Conservation (phyloP, 2,329 filamentous ascomycete genomes). For the Plectosphaerella sp. region DNA sequence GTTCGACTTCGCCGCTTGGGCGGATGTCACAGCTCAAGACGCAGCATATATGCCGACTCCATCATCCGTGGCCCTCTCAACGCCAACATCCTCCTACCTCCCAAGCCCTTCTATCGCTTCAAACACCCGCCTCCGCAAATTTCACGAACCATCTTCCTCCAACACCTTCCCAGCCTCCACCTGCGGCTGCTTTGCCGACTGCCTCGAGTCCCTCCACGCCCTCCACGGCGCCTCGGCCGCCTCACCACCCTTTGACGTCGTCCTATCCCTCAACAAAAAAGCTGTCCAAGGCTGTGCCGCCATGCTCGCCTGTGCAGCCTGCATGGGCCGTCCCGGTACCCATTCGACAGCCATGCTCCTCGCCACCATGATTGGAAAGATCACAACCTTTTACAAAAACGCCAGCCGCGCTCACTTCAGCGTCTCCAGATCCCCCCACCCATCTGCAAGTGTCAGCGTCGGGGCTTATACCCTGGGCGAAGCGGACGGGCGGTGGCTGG, state of each 20-base stretch:
- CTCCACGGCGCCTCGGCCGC: conserved; percentile 34
- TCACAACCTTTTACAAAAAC: conserved; percentile 40
- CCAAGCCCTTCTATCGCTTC: conserved; percentile 34
- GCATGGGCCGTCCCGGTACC: conserved; percentile 36
- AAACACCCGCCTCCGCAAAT: conserved; percentile 21
- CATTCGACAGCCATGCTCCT: conserved; percentile 44
- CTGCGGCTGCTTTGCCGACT: conserved; percentile 42
- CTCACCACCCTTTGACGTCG: conserved; percentile 22
- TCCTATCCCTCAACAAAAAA: conserved; percentile 40
- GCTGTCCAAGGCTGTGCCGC: conserved; percentile 43
- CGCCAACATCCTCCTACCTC: conserved; percentile 30
- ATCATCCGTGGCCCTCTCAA: conserved; percentile 26
- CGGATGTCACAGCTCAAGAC: conserved; percentile 21
- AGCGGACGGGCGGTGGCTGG: conserved; percentile 41
- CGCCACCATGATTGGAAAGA: conserved; percentile 43
- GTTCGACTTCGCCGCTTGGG: conserved; percentile 21
- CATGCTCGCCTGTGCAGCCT: conserved; percentile 40
- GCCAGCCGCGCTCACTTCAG: conserved; percentile 33
- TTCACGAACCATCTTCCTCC: conserved; percentile 16
- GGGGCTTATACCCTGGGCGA: conserved; percentile 39
- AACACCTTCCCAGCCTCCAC: conserved; percentile 18
- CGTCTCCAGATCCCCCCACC: conserved; percentile 8
- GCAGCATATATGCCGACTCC: conserved; percentile 22
- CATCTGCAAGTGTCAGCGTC: conserved; percentile 29
- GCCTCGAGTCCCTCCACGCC: conserved; percentile 40